A percentile compares a stretch with the other conserved stretches of the same genome.
Conservation (phyloP, 176 grass and related monocot species). For the Eremochloa ophiuroides region DNA sequence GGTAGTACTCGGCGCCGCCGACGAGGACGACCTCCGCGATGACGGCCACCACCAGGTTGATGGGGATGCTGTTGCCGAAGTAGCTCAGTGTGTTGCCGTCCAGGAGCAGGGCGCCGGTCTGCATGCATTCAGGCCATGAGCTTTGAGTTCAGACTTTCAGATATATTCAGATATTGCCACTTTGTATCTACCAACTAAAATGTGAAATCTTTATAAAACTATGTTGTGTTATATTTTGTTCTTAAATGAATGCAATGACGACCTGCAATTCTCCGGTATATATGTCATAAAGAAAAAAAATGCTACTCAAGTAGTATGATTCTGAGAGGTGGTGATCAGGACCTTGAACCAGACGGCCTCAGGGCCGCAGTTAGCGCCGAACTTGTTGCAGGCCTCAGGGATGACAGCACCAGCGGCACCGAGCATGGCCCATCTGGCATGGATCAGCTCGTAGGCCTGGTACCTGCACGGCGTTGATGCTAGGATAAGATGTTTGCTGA, state of each 20-base stretch:
- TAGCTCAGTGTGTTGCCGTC: constrained; percentile 96
- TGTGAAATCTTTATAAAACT: neutral
- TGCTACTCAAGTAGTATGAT: neutral
- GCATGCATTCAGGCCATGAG: neutral
- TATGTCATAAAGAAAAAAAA: neutral
- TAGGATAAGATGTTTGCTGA: neutral
- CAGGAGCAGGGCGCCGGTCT: constrained; percentile 92
- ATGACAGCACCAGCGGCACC: constrained; percentile 92
- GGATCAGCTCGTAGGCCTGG: constrained; percentile 93
- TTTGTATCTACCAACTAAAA: neutral
- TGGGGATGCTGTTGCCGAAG: constrained; percentile 95
- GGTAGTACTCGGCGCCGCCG: constrained; percentile 95
- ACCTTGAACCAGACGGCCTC: constrained; percentile 99
- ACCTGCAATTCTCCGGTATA: neutral
- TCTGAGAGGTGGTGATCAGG: neutral
- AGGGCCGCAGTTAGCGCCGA: constrained; percentile 84
- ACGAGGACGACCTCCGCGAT: constrained; percentile 75
- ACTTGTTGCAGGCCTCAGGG: constrained; percentile 95
- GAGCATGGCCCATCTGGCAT: constrained; percentile 97
- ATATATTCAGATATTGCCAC: neutral
- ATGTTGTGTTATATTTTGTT: neutral
- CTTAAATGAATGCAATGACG: neutral
- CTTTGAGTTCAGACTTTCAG: neutral
- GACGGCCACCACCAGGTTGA: constrained; percentile 80
- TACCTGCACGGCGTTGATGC: constrained; percentile 47